Evolutionary conservation across 176 grass and related monocot species (phyloP).

Genomic region (Triticum timopheevii): DNA sequence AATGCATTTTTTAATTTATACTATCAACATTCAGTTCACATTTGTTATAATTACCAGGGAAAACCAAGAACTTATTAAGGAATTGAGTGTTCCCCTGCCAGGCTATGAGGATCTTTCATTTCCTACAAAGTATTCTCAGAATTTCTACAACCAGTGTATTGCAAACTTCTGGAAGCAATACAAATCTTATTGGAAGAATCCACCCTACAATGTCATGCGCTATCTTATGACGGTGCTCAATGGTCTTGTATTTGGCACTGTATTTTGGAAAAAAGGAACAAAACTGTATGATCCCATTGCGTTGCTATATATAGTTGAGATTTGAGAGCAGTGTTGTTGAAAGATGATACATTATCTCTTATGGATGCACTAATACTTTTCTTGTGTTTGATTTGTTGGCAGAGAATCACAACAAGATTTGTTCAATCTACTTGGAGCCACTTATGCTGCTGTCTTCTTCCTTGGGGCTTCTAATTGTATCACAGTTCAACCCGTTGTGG

Average conservation of each 20-base stretch:
- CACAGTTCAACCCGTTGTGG: too few species aligned
- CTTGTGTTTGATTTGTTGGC: neutral
- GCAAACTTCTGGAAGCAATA: slow-evolving; percentile 87
- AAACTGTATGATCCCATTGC: slow-evolving; percentile 50
- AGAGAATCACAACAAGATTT: too few species aligned
- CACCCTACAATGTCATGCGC: slow-evolving; percentile 71
- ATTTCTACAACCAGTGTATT: slow-evolving; percentile 52
- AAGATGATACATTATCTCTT: neutral
- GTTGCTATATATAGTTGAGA: slow-evolving; percentile 24
- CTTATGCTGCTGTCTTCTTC: too few species aligned
- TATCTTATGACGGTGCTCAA: slow-evolving; percentile 65
- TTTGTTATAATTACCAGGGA: slow-evolving; percentile 28
- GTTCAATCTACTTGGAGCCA: too few species aligned
- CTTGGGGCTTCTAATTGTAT: too few species aligned
- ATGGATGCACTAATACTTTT: slow-evolving; percentile 25
- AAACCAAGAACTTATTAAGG: slow-evolving; percentile 69
- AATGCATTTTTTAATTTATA: neutral
- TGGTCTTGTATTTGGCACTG: slow-evolving; percentile 75
- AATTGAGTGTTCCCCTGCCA: slow-evolving; percentile 53
- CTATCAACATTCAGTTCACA: neutral
- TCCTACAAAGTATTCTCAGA: slow-evolving; percentile 74
- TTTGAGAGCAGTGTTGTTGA: neutral
- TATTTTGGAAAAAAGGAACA: slow-evolving; percentile 76
- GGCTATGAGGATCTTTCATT: slow-evolving; percentile 65
- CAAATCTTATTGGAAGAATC: slow-evolving; percentile 88